These are phyloP conservation scores for Gryganskiella cystojenkinii DNA, from an alignment of 192 early-diverging fungal genomes.

Conservation along the genomic window DNA sequence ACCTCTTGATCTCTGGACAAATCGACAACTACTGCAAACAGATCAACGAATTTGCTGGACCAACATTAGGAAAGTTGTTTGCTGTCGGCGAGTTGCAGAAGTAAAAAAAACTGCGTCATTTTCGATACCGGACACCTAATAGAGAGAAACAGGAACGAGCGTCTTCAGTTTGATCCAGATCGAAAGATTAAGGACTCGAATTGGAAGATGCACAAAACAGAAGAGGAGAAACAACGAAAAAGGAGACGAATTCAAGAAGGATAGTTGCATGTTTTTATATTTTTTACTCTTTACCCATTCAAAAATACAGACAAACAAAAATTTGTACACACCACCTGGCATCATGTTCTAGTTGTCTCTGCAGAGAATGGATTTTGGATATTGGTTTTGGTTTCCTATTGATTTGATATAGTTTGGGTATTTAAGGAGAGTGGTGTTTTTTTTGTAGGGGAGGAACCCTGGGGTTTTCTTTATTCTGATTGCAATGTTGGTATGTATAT, in stretches of 20 bases:
- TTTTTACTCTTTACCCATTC: not conserved
- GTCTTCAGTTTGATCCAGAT: not conserved
- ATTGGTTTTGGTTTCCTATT: no score
- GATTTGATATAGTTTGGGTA: no score
- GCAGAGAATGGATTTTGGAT: no score
- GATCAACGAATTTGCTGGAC: constrained; percentile 93
- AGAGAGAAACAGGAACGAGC: not conserved
- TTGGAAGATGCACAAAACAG: not conserved
- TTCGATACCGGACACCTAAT: not conserved
- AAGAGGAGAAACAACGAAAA: not conserved
- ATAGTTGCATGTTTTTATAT: not conserved
- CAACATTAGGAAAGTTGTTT: constrained; percentile 94
- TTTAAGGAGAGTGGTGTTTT: no score
- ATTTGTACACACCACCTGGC: no score
- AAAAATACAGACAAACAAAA: not conserved
- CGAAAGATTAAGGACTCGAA: no score
- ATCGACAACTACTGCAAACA: constrained; percentile 94
- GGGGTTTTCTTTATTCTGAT: no score
- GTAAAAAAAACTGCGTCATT: constrained; percentile 33
- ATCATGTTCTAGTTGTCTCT: not conserved
- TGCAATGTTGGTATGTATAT: no score
- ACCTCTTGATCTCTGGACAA: constrained; percentile 89
- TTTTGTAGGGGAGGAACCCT: no score
- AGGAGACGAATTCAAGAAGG: not conserved
- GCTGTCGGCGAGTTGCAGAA: constrained; percentile 81